Evolutionary conservation across 495 filamentous ascomycete species (phyloP).

Genomic region (Umbilicaria muhlenbergii): DNA sequence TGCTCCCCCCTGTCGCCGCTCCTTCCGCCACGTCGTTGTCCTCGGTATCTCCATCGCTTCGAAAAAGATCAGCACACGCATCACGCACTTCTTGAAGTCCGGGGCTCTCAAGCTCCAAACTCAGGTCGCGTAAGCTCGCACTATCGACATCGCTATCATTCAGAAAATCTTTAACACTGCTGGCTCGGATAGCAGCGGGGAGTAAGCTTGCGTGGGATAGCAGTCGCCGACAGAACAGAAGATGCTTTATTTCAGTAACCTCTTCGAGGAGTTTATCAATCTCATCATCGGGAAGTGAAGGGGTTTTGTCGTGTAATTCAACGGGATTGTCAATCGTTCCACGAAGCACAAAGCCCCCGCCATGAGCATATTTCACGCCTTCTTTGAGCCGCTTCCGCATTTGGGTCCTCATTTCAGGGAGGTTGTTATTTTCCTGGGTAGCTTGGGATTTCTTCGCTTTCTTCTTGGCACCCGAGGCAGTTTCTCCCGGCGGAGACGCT

Average conservation of each 20-base stretch:
- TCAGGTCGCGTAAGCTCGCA: slow-evolving; percentile 31
- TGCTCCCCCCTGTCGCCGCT: slow-evolving; percentile 5
- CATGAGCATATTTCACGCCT: slow-evolving; percentile 23
- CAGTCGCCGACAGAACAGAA: slow-evolving; percentile 34
- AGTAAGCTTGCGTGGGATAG: slow-evolving; percentile 31
- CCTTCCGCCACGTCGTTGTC: slow-evolving; percentile 15
- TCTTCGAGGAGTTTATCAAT: slow-evolving; percentile 26
- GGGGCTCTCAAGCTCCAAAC: slow-evolving; percentile 29
- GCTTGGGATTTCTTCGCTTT: slow-evolving; percentile 19
- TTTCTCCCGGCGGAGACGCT: neutral
- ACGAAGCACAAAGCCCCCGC: slow-evolving; percentile 19
- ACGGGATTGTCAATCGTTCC: slow-evolving; percentile 24
- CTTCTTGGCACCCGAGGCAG: slow-evolving; percentile 19
- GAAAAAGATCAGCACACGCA: slow-evolving; percentile 34
- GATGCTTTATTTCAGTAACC: slow-evolving; percentile 31
- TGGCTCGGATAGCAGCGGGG: slow-evolving; percentile 24
- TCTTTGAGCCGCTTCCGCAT: slow-evolving; percentile 24
- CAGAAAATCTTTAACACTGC: slow-evolving; percentile 32
- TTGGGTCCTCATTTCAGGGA: slow-evolving; percentile 26
- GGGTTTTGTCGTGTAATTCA: slow-evolving; percentile 14
- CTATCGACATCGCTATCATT: slow-evolving; percentile 23
- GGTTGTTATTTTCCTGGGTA: slow-evolving; percentile 17
- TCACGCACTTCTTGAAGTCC: slow-evolving; percentile 31
- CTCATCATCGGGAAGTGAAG: slow-evolving; percentile 27
- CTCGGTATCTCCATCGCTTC: slow-evolving; percentile 22